Percentiles rank a stretch among this genome's conserved stretches.
Conservation (phyloP, 2,329 filamentous ascomycete species). For the Parastagonospora nodorum region DNA sequence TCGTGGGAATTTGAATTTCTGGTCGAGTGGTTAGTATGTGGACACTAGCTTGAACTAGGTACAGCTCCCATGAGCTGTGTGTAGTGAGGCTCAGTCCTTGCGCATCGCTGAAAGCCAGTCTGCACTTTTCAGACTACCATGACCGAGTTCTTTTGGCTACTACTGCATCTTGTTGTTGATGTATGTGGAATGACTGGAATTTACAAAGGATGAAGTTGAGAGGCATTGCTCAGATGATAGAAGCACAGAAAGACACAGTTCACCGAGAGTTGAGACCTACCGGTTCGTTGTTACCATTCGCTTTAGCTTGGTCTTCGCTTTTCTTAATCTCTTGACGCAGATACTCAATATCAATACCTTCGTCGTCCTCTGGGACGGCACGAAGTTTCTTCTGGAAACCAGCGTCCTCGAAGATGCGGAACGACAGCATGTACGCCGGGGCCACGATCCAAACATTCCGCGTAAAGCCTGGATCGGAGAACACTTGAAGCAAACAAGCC, state of each 20-base stretch:
- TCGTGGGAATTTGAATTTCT: slow-evolving; percentile 61
- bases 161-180: too few relatives aligned
- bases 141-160: too few relatives aligned
- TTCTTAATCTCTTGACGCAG: slow-evolving; percentile 58
- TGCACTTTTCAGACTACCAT: too few relatives aligned
- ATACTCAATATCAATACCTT: slow-evolving; percentile 73
- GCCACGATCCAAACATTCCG: slow-evolving; percentile 78
- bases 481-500: slow-evolving; percentile 76
- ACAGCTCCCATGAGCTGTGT: too few relatives aligned
- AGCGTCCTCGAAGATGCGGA: slow-evolving; percentile 83
- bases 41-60: not conserved
- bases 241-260: too few relatives aligned
- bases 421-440: slow-evolving; percentile 84
- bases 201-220: not conserved
- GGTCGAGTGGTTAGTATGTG: slow-evolving; percentile 14
- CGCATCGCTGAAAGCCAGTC: too few relatives aligned
- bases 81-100: too few relatives aligned
- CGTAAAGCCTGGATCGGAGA: slow-evolving; percentile 78
- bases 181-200: too few relatives aligned
- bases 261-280: slow-evolving; percentile 40
- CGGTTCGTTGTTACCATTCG: slow-evolving; percentile 48
- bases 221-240: too few relatives aligned
- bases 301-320: slow-evolving; percentile 53
- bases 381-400: slow-evolving; percentile 69
- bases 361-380: slow-evolving; percentile 75